phyloP scores from a whole-genome alignment of 2,329 filamentous ascomycete genomes.

The Didymella glomerata region DNA sequence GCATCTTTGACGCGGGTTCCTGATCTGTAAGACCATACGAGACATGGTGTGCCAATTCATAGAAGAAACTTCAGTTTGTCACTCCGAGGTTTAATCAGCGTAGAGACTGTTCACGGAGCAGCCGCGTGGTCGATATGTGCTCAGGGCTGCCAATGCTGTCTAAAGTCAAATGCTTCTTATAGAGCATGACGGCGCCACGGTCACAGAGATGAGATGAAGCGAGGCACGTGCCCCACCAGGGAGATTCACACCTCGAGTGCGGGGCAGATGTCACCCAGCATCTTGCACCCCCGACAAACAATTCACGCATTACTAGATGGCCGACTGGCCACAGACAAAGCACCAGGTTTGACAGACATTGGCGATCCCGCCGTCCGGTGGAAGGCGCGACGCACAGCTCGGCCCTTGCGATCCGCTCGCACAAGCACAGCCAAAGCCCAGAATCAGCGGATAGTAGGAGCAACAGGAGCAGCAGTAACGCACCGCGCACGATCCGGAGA shows the following conservation, averaged over 20 bases:
- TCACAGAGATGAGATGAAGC: too few species aligned
- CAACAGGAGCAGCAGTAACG: neutral
- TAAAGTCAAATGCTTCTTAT: too few species aligned
- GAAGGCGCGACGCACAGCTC: neutral
- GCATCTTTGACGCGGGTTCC: neutral
- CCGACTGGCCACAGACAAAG: neutral
- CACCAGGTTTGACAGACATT: neutral
- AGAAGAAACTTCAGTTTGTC: too few species aligned
- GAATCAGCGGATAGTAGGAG: neutral
- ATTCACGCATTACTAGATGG: neutral
- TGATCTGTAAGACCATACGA: too few species aligned
- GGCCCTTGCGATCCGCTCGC: neutral
- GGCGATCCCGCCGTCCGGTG: neutral
- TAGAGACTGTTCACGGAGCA: neutral
- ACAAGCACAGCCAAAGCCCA: slow-evolving; percentile 5
- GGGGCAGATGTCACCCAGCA: slow-evolving; percentile 12
- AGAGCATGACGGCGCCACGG: too few species aligned
- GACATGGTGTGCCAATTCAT: too few species aligned
- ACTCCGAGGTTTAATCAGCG: too few species aligned
- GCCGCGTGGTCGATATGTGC: neutral
- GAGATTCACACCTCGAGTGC: slow-evolving; percentile 1
- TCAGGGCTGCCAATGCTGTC: too few species aligned
- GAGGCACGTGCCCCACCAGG: slow-evolving; percentile 18
- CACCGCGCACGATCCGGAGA: slow-evolving; percentile 5
- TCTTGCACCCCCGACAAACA: neutral